Conservation (phyloP, 176 grass and related monocot genomes). For the Ananas comosus region DNA sequence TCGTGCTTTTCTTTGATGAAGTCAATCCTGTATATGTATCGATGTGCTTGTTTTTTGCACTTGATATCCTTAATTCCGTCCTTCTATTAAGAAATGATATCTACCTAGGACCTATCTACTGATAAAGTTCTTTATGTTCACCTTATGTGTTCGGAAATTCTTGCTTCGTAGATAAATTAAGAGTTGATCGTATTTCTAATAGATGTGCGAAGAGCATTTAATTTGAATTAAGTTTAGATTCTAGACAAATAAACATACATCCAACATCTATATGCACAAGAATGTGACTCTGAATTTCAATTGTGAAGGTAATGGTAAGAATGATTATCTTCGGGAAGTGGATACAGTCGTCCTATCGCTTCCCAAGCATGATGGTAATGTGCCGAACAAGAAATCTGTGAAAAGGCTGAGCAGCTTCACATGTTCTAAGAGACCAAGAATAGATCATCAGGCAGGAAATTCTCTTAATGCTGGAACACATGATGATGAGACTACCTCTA, state of each 20-base stretch:
- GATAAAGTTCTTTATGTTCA: too few relatives aligned
- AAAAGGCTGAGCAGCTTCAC: slow-evolving; percentile 52
- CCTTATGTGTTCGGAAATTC: background rate
- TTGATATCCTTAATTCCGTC: too few relatives aligned
- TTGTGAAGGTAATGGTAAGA: slow-evolving; percentile 41
- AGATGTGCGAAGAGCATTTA: slow-evolving; percentile 56
- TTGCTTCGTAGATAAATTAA: slow-evolving; percentile 10
- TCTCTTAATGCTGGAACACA: slow-evolving; percentile 32
- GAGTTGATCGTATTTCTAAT: slow-evolving; percentile 13
- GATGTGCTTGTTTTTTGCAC: too few relatives aligned
- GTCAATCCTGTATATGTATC: too few relatives aligned
- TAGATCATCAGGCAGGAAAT: slow-evolving; percentile 51
- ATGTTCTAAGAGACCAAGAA: slow-evolving; percentile 67
- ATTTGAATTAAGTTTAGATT: slow-evolving; percentile 43
- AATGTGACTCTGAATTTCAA: slow-evolving; percentile 41
- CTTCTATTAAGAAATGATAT: too few relatives aligned
- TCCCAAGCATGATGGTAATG: slow-evolving; percentile 50
- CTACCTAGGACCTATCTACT: too few relatives aligned
- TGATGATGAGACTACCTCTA: slow-evolving; percentile 28
- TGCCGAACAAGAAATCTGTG: slow-evolving; percentile 50
- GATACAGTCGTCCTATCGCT: slow-evolving; percentile 38
- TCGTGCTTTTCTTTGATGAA: too few relatives aligned
- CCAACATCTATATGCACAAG: slow-evolving; percentile 34
- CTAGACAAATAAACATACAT: slow-evolving; percentile 41
- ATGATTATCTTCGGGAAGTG: slow-evolving; percentile 37